A percentile compares a stretch with the other conserved stretches of the same genome.
Conservation (phyloP, 1,139 yeast species). For the Candida frijolesensis region DNA sequence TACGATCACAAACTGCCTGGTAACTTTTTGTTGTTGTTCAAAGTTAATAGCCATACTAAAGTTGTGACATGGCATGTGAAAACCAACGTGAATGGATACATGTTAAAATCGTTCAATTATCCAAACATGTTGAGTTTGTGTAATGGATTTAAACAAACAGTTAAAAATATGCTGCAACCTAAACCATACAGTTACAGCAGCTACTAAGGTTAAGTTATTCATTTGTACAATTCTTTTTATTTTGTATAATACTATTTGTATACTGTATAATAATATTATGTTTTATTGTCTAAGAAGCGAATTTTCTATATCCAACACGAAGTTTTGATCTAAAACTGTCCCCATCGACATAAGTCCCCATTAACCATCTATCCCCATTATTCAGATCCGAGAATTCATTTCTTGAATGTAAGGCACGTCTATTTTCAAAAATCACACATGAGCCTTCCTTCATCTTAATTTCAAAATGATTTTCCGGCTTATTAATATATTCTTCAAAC, state of each 20-base stretch:
- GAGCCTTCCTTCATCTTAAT: constrained; percentile 62
- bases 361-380: constrained; percentile 69
- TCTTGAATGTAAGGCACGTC: constrained; percentile 74
- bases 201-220: constrained; percentile 4
- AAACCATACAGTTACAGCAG: constrained; percentile 9
- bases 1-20: constrained; percentile 92
- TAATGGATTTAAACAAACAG: constrained; percentile 84
- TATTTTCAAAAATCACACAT: constrained; percentile 72
- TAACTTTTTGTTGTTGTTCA: constrained; percentile 83
- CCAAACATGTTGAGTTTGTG: constrained; percentile 86
- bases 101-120: constrained; percentile 75
- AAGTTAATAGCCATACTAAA: constrained; percentile 69
- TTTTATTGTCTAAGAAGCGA: constrained; percentile 4
- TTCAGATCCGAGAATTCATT: constrained; percentile 54
- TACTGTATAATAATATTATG: constrained; percentile 6
- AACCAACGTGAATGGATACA: constrained; percentile 84
- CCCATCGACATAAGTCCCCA: constrained; percentile 77
- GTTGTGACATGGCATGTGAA: constrained; percentile 88
- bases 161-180: constrained; percentile 28
- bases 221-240: too few species aligned
- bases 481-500: constrained; percentile 63
- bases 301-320: constrained; percentile 30
- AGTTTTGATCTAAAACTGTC: constrained; percentile 71
- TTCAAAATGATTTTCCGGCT: constrained; percentile 56
- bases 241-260: background rate